Evolutionary conservation across 2,329 filamentous ascomycete species (phyloP).

Genomic region (Aspergillus udagawae): DNA sequence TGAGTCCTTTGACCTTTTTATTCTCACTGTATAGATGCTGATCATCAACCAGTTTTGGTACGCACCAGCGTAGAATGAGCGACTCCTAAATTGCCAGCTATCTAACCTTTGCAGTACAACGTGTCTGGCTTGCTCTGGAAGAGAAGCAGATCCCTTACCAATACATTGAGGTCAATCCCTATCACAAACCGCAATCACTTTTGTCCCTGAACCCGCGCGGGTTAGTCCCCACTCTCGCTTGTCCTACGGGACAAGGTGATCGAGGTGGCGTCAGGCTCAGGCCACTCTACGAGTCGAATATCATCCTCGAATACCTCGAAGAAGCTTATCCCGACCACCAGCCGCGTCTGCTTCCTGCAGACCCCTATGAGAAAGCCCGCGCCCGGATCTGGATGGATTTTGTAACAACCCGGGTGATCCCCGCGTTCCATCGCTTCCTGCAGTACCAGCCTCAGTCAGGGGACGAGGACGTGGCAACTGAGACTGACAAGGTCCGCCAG

Average conservation of each 20-base stretch:
- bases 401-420: constrained; percentile 62
- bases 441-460: constrained; percentile 39
- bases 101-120: constrained; percentile 49
- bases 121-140: constrained; percentile 67
- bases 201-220: constrained; percentile 70
- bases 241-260: constrained; percentile 18
- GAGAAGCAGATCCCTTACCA: constrained; percentile 72
- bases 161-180: constrained; percentile 75
- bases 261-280: constrained; percentile 48
- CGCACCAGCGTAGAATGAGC: neutral
- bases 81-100: neutral
- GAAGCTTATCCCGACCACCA: constrained; percentile 59
- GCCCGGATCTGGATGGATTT: constrained; percentile 73
- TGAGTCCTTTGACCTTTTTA: constrained; percentile 21
- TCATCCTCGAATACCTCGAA: constrained; percentile 73
- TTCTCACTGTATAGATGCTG: neutral
- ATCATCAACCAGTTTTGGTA: constrained; percentile 30
- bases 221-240: constrained; percentile 65
- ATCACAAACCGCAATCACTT: constrained; percentile 66
- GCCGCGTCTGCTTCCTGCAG: constrained; percentile 54
- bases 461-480: constrained; percentile 28
- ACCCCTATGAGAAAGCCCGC: constrained; percentile 62
- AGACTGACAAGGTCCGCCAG: constrained; percentile 50
- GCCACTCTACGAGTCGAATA: constrained; percentile 67
- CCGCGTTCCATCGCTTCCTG: constrained; percentile 62